These are phyloP conservation scores for Galeopsis tetrahit DNA, from an alignment of 257 asterid species.

Conservation along the genomic window DNA sequence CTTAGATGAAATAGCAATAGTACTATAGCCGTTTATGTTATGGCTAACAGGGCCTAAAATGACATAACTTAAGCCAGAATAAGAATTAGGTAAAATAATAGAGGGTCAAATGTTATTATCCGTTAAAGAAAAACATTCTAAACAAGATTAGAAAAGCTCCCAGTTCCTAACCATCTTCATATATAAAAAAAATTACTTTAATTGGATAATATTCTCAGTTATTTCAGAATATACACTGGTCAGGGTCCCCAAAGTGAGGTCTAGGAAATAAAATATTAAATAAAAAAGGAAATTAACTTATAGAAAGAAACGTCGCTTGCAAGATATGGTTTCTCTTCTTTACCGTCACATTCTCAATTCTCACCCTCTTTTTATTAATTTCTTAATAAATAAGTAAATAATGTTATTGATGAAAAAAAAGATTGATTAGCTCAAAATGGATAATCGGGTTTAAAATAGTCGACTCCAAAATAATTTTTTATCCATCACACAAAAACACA, in stretches of 20 bases:
- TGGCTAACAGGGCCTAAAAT: not conserved
- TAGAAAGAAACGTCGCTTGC: slow-evolving; percentile 23
- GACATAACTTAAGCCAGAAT: not conserved
- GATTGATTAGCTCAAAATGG: too few species aligned
- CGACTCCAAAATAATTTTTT: too few species aligned
- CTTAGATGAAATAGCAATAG: not conserved
- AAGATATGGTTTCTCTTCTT: slow-evolving; percentile 5
- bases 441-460: too few species aligned
- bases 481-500: too few species aligned
- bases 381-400: not conserved
- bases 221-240: too few species aligned
- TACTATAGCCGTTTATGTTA: not conserved
- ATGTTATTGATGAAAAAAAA: not conserved
- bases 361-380: not conserved
- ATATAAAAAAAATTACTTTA: not conserved
- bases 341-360: slow-evolving; percentile 23
- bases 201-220: not conserved
- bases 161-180: not conserved
- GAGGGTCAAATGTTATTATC: not conserved
- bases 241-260: too few species aligned
- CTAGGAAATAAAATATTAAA: too few species aligned
- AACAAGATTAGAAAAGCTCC: not conserved
- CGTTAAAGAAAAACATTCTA: not conserved
- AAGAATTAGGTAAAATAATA: not conserved
- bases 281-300: not conserved